Evolutionary conservation across 129 eudicot species (phyloP).

Genomic region (Flaveria ramosissima): DNA sequence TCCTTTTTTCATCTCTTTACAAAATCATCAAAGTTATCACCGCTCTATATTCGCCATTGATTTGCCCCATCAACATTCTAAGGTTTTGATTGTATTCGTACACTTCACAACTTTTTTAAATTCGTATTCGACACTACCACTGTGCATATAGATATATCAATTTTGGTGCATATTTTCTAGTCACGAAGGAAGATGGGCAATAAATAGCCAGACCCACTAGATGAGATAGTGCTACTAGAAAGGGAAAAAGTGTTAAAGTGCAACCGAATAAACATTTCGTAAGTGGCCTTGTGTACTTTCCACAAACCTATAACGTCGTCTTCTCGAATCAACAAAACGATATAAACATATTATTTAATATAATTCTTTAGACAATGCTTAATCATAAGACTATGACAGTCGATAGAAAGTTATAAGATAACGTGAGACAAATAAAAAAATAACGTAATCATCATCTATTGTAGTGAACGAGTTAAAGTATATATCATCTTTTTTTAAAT

Average conservation of each 20-base stretch:
- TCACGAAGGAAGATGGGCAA: conserved; percentile 21
- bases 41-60: too few species aligned
- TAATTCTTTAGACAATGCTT: neutral
- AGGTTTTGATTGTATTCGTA: too few species aligned
- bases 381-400: neutral
- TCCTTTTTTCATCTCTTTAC: too few species aligned
- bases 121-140: too few species aligned
- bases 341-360: neutral
- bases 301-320: conserved; percentile 32
- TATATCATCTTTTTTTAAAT: neutral
- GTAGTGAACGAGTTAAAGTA: neutral
- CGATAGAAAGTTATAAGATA: too few species aligned
- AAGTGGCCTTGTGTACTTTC: conserved; percentile 40
- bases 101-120: too few species aligned
- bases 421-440: neutral
- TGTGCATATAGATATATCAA: neutral
- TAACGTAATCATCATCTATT: neutral
- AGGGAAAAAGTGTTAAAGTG: conserved; percentile 39
- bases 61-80: too few species aligned
- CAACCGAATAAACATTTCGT: conserved; percentile 36
- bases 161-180: conserved; percentile 14
- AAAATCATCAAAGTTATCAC: too few species aligned
- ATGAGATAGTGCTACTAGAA: conserved; percentile 38
- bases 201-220: conserved; percentile 41
- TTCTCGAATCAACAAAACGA: conserved; percentile 1